A percentile compares a stretch with the other conserved stretches of the same genome.
Conservation (phyloP, 2,329 filamentous ascomycete species). For the Bipolaris gigantea region DNA sequence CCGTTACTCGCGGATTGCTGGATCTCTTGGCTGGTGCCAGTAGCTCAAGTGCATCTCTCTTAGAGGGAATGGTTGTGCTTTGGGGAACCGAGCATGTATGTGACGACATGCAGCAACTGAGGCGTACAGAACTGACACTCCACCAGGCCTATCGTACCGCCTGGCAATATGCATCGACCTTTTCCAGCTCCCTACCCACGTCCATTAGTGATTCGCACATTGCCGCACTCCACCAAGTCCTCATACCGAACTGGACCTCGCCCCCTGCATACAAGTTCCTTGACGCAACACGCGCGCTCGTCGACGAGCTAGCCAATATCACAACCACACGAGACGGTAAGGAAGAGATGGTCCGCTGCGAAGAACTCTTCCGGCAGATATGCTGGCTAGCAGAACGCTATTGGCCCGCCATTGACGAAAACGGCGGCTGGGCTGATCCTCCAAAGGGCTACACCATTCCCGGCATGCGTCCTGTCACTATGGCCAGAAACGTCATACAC, state of each 20-base stretch:
- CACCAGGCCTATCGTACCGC: conserved; percentile 51
- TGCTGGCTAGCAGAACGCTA: conserved; percentile 53
- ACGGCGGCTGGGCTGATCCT: conserved; percentile 40
- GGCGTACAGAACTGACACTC: conserved; percentile 10
- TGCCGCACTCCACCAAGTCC: conserved; percentile 52
- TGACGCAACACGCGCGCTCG: conserved; percentile 52
- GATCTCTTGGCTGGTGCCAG: conserved; percentile 63
- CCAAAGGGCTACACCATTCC: conserved; percentile 24
- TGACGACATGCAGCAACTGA: neutral
- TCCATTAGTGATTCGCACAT: conserved; percentile 49
- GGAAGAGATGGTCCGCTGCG: conserved; percentile 52
- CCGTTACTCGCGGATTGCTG: conserved; percentile 58
- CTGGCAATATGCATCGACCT: conserved; percentile 53
- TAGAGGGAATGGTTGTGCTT: conserved; percentile 72
- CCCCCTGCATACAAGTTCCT: conserved; percentile 55
- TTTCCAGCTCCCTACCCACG: conserved; percentile 45
- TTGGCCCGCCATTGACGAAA: conserved; percentile 55
- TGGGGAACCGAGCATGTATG: conserved; percentile 72
- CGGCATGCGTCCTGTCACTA: conserved; percentile 3
- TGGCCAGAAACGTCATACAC: conserved; percentile 15
- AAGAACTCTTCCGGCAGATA: conserved; percentile 52
- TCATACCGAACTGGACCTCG: conserved; percentile 57
- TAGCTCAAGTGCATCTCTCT: conserved; percentile 54
- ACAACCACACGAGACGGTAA: conserved; percentile 52
- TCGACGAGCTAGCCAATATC: conserved; percentile 54